Conservation (phyloP, 805 yeast species). For the Tanozyma kutaoensis region DNA sequence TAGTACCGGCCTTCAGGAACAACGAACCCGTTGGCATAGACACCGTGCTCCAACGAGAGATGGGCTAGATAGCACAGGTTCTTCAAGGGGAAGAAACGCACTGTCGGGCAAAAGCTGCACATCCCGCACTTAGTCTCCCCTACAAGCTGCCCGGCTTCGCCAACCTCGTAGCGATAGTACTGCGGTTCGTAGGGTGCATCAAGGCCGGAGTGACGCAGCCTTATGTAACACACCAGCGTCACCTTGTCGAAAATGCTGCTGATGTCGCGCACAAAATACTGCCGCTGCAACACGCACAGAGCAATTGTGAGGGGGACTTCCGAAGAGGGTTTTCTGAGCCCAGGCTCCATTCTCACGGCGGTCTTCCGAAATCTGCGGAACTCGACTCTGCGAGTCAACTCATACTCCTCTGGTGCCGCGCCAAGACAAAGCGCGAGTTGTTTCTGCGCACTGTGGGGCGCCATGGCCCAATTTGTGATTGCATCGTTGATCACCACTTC, state of each 20-base stretch:
- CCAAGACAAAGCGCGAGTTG: slow-evolving; percentile 3
- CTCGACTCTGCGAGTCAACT: too few species aligned
- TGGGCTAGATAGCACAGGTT: slow-evolving; percentile 20
- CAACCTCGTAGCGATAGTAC: slow-evolving; percentile 14
- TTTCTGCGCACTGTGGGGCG: slow-evolving; percentile 3
- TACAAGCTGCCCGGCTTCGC: slow-evolving; percentile 7
- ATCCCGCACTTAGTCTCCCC: slow-evolving; percentile 17
- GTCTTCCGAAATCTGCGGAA: too few species aligned
- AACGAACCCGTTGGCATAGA: slow-evolving; percentile 15
- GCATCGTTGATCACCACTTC: slow-evolving; percentile 4
- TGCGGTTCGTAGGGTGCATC: slow-evolving; percentile 19
- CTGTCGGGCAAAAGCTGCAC: slow-evolving; percentile 17
- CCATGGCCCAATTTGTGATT: slow-evolving; percentile 5
- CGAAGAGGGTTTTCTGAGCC: background rate
- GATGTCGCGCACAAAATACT: slow-evolving; percentile 8
- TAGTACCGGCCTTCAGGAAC: slow-evolving; percentile 18
- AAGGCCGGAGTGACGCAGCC: slow-evolving; percentile 7
- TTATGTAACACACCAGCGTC: slow-evolving; percentile 11
- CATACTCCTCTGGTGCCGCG: slow-evolving; percentile 1
- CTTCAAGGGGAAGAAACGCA: slow-evolving; percentile 17
- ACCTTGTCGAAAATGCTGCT: slow-evolving; percentile 6
- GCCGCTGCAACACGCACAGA: slow-evolving; percentile 7
- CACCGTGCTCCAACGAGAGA: slow-evolving; percentile 20
- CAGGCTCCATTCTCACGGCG: background rate
- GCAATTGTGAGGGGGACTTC: slow-evolving; percentile 1